Percentiles rank a stretch among this genome's conserved stretches.
These are phyloP conservation scores for Schizochytrium sp. DNA, from an alignment of 108 stramenopile species.

Conservation along the genomic window DNA sequence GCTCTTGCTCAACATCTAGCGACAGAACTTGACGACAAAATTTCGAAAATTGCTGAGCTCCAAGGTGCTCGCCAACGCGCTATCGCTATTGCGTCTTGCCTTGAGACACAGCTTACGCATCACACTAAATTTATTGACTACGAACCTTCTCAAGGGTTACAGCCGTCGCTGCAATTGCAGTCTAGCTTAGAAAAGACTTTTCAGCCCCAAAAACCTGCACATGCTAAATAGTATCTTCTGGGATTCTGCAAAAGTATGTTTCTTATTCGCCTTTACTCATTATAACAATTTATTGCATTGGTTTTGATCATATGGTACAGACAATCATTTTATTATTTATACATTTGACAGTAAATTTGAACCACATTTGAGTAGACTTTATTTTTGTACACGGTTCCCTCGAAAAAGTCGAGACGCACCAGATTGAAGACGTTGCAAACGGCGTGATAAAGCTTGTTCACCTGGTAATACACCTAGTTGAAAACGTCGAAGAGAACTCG, in stretches of 20 bases:
- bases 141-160: background rate
- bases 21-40: background rate
- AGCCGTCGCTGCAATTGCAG: background rate
- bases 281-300: too few relatives aligned
- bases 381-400: background rate
- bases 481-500: background rate
- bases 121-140: background rate
- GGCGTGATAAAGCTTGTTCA: background rate
- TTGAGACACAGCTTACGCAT: conserved; percentile 35
- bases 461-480: background rate
- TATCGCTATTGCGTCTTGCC: background rate
- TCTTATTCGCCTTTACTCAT: too few relatives aligned
- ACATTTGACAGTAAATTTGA: too few relatives aligned
- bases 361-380: too few relatives aligned
- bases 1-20: background rate
- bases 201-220: background rate
- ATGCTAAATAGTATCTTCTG: background rate
- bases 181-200: background rate
- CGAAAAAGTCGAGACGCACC: background rate
- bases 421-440: conserved; percentile 12
- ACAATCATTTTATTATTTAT: too few relatives aligned
- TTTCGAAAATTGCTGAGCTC: background rate
- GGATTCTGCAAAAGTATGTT: too few relatives aligned
- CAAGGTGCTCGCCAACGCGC: background rate
- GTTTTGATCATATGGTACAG: too few relatives aligned